Evolutionary conservation across 169 alveolate genomes (phyloP).

Genomic region (Toxoplasma gondii): DNA sequence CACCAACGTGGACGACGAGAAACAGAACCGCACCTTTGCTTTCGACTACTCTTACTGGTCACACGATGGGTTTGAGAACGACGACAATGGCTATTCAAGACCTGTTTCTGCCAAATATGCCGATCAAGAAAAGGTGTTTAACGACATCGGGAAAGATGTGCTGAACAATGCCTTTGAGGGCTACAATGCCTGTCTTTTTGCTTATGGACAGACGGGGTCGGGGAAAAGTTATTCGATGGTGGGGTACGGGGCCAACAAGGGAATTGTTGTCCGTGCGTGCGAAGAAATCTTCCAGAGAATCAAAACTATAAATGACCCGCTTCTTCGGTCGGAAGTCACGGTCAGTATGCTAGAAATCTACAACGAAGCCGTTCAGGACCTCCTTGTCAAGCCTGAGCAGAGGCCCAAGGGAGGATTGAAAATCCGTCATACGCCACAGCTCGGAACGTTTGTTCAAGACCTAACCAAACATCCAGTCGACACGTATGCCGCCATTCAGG

Average conservation of each 20-base stretch:
- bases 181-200: slow-evolving; percentile 93
- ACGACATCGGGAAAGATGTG: slow-evolving; percentile 87
- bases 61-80: slow-evolving; percentile 89
- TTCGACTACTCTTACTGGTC: slow-evolving; percentile 94
- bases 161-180: slow-evolving; percentile 94
- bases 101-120: slow-evolving; percentile 78
- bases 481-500: slow-evolving; percentile 83
- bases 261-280: slow-evolving; percentile 92
- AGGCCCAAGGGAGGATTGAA: slow-evolving; percentile 87
- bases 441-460: slow-evolving; percentile 71
- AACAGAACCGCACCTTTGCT: slow-evolving; percentile 81
- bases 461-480: slow-evolving; percentile 79
- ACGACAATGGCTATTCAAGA: slow-evolving; percentile 74
- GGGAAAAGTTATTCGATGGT: slow-evolving; percentile 95
- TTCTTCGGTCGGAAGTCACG: slow-evolving; percentile 67
- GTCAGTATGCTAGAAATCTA: slow-evolving; percentile 89
- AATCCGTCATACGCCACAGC: slow-evolving; percentile 85
- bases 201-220: slow-evolving; percentile 88
- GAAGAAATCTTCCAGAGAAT: slow-evolving; percentile 89
- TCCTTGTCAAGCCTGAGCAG: slow-evolving; percentile 79
- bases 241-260: slow-evolving; percentile 95
- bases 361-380: slow-evolving; percentile 93
- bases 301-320: slow-evolving; percentile 35
- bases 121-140: slow-evolving; percentile 85
- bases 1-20: slow-evolving; percentile 74